Base-by-base conservation (phyloP, 192 early-diverging fungal genomes). In the Coemansia sp. region DNA sequence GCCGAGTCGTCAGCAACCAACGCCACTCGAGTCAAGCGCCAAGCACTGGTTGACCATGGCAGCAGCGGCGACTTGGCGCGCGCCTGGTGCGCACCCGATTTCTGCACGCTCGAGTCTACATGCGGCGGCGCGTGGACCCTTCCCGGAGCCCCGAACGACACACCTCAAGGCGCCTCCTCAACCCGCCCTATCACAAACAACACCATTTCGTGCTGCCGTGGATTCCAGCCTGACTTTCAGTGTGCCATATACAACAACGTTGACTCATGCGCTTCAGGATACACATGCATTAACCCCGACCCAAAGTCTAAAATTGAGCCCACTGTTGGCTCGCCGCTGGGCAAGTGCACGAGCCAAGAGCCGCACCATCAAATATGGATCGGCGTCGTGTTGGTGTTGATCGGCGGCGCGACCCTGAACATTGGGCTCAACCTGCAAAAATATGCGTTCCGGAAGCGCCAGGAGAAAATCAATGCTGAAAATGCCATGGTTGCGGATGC, bases 351-450 rank as follows among this genome's bases (percentile, higher is more conserved):
- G 12, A 67, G 62, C 42, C 75, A 83, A 38, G 79, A 85, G 65
- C 72, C 79, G 38, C 69, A 76, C 25, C 75, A 79, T 60, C 70
- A 82, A 57, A 65, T 85, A 34, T 91, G 89, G 89, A 88, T 93
- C 19, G 91, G 91, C 26, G 84, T 93, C 31, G 70, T 93, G 22
- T 72, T 93, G 53, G 84, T 83, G 8, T 64, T 93, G 22, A 71
- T 89, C 22, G 87, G 88, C 26, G 86, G 87, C 5, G 83, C 86
- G 9, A 83, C 84, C 9, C 72, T 86, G 37, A 93, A 93, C 65
- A 72, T 93, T 52, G 91, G 91, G n/a, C 71, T 93, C 21, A 93
- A 93, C 59, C 64, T 91, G 62, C 91, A 93, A 71, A 93, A 93
- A 55, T 84, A 89, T 17, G 91, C 89, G 1, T 83, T 90, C 19